These are phyloP conservation scores for Quercus tomentella DNA, from an alignment of 331 rosid genomes.

Conservation along the genomic window DNA sequence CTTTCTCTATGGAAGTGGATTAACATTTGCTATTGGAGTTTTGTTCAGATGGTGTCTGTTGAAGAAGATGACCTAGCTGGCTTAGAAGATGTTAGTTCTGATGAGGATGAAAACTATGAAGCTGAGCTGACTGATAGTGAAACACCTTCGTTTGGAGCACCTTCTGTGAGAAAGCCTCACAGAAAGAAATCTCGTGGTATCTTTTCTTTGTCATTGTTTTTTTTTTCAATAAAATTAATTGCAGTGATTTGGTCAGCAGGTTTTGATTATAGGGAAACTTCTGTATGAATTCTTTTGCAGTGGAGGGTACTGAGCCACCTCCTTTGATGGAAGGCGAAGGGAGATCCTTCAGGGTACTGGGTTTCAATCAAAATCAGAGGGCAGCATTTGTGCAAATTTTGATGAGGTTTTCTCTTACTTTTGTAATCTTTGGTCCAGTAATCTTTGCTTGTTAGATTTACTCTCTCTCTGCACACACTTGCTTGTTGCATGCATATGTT, in stretches of 20 bases:
- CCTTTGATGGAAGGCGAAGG: constrained; percentile 99
- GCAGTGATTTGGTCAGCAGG: constrained; percentile 13
- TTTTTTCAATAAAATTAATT: constrained; percentile 8
- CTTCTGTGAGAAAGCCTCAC: constrained; percentile 52
- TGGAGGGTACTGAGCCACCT: constrained; percentile 75
- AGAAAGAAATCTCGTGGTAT: constrained; percentile 79
- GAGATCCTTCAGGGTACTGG: constrained; percentile 87
- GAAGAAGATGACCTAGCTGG: constrained; percentile 99
- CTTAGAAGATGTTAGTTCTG: constrained; percentile 92
- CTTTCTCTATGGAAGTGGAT: constrained; percentile 4
- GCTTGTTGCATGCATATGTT: background rate
- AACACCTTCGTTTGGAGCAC: constrained; percentile 60
- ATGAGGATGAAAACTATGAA: constrained; percentile 97
- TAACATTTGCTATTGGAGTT: background rate
- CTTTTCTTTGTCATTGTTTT: background rate
- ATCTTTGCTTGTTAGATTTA: background rate
- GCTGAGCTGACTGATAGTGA: constrained; percentile 88
- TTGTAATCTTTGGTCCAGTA: background rate
- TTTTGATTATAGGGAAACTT: constrained; percentile 17
- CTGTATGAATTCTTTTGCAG: constrained; percentile 36
- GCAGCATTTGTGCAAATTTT: constrained; percentile 89
- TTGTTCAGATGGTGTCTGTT: constrained; percentile 84
- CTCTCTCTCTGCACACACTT: background rate
- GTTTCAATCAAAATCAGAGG: constrained; percentile 96
- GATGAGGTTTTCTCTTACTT: constrained; percentile 62